A percentile compares a stretch with the other conserved stretches of the same genome.
phyloP scores from a whole-genome alignment of 345 rosid species.

The Eucalyptus urophylla region DNA sequence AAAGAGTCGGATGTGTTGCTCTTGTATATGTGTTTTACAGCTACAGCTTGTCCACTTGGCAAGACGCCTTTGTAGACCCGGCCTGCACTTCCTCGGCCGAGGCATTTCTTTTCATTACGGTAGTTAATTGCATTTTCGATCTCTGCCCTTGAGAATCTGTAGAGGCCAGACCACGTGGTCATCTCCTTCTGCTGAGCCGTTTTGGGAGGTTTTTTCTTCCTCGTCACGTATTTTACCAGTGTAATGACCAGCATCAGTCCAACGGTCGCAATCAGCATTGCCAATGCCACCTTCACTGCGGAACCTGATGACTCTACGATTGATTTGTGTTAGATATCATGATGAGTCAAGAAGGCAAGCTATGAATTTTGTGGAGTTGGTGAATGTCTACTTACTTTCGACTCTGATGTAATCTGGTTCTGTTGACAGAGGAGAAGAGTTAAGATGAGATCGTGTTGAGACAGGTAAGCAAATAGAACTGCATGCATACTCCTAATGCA shows the following conservation, averaged over 20 bases:
- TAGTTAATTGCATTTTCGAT: slow-evolving; percentile 39
- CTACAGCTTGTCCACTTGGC: slow-evolving; percentile 52
- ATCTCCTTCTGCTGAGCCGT: slow-evolving; percentile 4
- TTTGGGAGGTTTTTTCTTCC: not conserved
- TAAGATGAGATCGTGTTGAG: not conserved
- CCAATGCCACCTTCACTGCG: slow-evolving; percentile 2
- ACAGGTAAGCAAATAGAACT: not conserved
- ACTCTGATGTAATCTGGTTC: slow-evolving; percentile 23
- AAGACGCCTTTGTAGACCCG: slow-evolving; percentile 43
- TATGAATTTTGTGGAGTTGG: not conserved
- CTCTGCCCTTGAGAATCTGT: slow-evolving; percentile 41
- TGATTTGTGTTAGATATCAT: not conserved
- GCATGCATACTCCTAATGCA: not conserved
- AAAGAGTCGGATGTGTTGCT: slow-evolving; percentile 28
- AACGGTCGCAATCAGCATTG: slow-evolving; percentile 2
- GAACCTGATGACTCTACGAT: slow-evolving; percentile 7
- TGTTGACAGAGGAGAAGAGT: slow-evolving; percentile 5
- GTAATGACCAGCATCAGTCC: slow-evolving; percentile 13
- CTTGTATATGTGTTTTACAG: slow-evolving; percentile 38
- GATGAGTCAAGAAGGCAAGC: not conserved
- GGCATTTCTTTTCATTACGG: slow-evolving; percentile 4
- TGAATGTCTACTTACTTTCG: slow-evolving; percentile 23
- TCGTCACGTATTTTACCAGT: slow-evolving; percentile 15
- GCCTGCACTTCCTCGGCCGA: slow-evolving; percentile 55
- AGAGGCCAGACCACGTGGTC: slow-evolving; percentile 27